Evolutionary conservation across 352 stramenopile species (phyloP), one percentile per base, ranked within the genome.

Genomic region (Phytopythium cucurbitacearum): DNA sequence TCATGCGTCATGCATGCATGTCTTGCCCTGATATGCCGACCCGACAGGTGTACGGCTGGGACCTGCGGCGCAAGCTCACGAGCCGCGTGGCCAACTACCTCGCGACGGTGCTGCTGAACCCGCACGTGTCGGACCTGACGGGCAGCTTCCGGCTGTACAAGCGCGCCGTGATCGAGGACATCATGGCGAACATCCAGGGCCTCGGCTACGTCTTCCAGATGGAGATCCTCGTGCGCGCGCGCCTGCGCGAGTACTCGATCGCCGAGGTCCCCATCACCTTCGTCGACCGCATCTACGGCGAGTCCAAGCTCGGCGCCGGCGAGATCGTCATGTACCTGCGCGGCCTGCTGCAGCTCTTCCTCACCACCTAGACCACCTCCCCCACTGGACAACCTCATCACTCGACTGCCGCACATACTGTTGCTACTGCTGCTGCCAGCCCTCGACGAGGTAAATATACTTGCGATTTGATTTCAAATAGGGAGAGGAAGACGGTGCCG

Each of bases 201-300:
- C 71, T 89, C 28, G 96, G 96, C 36, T 99, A 99, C 78, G 96
- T 98, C 15, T 99, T 99, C 76, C 96, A 99, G 75, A 99, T 99
- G 97, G 96, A 99, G 69, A 98, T 99, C 59, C 86, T 99, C 47
- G 92, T 99, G 42, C 81, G 95, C 47, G 94, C 95, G n/a, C 85
- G 90, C 48, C 80, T 97, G 52, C 80, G 82, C 53, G 75, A 91
- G 21, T 98, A 97, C 70, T 81, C 65, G 33, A 96, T 99, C 56
- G 87, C 67, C 37, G 96, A 99, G 68, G 94, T 99, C 33, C 94
- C 94, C 0, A 99, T 99, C 66, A 96, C 88, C 15, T 99, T 99
- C 67, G 96, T 99, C 6, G 97, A 99, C 85, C 83, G 97, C 58
- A 98, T 99, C 62, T 99, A 99, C 70, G 97, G 97, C 56, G 91